Conservation (phyloP, 2,329 filamentous ascomycete species). For the Gremmenia infestans region DNA sequence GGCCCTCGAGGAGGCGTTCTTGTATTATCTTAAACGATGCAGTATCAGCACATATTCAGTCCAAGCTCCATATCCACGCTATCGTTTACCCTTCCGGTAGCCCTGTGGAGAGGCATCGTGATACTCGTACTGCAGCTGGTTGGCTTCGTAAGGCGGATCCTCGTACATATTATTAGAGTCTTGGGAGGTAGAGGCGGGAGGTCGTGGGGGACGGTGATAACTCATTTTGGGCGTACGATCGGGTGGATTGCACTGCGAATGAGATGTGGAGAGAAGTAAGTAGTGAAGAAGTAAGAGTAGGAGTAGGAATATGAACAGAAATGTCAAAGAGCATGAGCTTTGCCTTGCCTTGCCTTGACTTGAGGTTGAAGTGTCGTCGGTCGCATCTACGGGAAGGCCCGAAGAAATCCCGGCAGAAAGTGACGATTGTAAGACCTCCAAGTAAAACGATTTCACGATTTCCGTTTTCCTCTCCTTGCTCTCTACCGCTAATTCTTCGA, state of each 20-base stretch:
- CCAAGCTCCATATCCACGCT: slow-evolving; percentile 24
- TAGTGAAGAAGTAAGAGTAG: no score
- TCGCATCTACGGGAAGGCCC: no score
- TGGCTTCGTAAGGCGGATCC: slow-evolving; percentile 31
- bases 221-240: slow-evolving; percentile 15
- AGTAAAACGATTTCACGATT: no score
- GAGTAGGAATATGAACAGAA: no score
- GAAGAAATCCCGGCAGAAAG: no score
- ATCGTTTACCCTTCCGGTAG: slow-evolving; percentile 34
- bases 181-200: slow-evolving; percentile 13
- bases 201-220: slow-evolving; percentile 15
- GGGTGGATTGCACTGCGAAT: not conserved
- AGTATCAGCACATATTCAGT: slow-evolving; percentile 32
- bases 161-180: slow-evolving; percentile 42
- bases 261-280: not conserved
- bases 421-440: no score
- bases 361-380: no score
- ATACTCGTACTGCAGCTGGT: slow-evolving; percentile 7
- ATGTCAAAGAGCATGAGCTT: no score
- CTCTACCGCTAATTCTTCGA: no score
- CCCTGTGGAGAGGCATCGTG: slow-evolving; percentile 22
- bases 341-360: no score
- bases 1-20: slow-evolving; percentile 27
- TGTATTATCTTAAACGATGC: slow-evolving; percentile 30
- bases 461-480: no score